Base-by-base conservation (phyloP, 352 stramenopile species). In the Phytophthora nicotianae region DNA sequence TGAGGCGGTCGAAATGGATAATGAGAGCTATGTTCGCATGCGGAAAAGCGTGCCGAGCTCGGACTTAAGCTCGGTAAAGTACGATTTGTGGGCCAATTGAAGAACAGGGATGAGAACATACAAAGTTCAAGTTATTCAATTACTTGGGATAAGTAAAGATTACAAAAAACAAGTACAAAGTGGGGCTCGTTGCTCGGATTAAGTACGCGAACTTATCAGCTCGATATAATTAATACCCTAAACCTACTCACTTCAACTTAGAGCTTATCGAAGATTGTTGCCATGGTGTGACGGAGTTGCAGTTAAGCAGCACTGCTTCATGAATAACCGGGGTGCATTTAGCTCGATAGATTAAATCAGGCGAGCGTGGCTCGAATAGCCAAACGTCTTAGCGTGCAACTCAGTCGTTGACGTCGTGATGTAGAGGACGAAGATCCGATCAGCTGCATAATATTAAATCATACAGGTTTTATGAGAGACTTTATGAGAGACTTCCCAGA, bases 401-500 rank as follows among this genome's bases (percentile, higher is more conserved):
- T 38, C 9, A n/a, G n/a, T 38, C 13, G 13, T 38, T 13, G 32
- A 38, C 13, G 9, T 35, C 29, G 29, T 35, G 29, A 35, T 13
- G 29, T 35, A 41, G 35, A 41, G 35, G 16, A 41, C 35, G 35
- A 50, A 14, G 29, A 5, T 13, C 8, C 9, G 29, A 35, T 35
- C 29, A 13, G 24, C n/a, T 56, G 2, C 48, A 29, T 9, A 57
- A 6, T 60, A 66, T 66, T 16, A 27, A 37, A 45, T 54, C 4
- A 41, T 57, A 49, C 9, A 65, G 55, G 45, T 63, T 63, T 49
- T 57, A 56, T 58, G 47, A 65, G 42, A 62, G 61, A 69, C 61
- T 69, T 64, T 58, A 57, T 58, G 48, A 65, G 43, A 62, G 62
- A 70, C 62, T 69, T 64, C 14, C 51, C 59, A 68, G 51, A 43